A percentile compares a stretch with the other conserved stretches of the same genome.
These are phyloP conservation scores for Hypoxylon crocopeplum DNA, from an alignment of 495 filamentous ascomycete genomes.

Conservation along the genomic window DNA sequence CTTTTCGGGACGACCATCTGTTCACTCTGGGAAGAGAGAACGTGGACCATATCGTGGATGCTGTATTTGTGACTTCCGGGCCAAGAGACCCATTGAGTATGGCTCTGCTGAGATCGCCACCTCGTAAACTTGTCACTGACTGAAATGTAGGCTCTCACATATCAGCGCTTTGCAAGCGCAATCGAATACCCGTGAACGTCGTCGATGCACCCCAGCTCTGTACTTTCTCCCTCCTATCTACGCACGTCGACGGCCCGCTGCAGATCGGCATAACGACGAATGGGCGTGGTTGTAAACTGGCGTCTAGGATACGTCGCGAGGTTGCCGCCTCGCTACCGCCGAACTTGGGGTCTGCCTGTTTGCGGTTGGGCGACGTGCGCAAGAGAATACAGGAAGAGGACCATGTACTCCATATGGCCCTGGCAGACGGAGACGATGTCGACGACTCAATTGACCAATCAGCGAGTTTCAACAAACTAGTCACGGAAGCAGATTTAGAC, in stretches of 20 bases:
- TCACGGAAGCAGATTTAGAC: conserved; percentile 73
- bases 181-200: conserved; percentile 92
- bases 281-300: conserved; percentile 92
- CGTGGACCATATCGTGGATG: conserved; percentile 80
- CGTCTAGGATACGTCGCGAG: conserved; percentile 87
- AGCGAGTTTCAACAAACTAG: conserved; percentile 83
- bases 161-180: conserved; percentile 73
- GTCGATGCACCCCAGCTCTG: conserved; percentile 87
- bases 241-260: conserved; percentile 86
- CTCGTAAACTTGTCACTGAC: background rate
- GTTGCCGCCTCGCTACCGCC: conserved; percentile 79
- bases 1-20: conserved; percentile 77
- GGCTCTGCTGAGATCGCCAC: conserved; percentile 37
- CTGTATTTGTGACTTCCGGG: conserved; percentile 84
- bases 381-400: conserved; percentile 77
- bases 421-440: conserved; percentile 65
- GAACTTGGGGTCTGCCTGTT: conserved; percentile 84
- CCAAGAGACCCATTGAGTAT: conserved; percentile 55
- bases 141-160: conserved; percentile 64
- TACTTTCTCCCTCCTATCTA: conserved; percentile 87
- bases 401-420: conserved; percentile 39
- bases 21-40: conserved; percentile 79
- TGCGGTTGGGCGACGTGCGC: conserved; percentile 77
- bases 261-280: conserved; percentile 97
- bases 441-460: conserved; percentile 86